Base-by-base conservation (phyloP, 2,329 filamentous ascomycete species). In the Botryotinia calthae region DNA sequence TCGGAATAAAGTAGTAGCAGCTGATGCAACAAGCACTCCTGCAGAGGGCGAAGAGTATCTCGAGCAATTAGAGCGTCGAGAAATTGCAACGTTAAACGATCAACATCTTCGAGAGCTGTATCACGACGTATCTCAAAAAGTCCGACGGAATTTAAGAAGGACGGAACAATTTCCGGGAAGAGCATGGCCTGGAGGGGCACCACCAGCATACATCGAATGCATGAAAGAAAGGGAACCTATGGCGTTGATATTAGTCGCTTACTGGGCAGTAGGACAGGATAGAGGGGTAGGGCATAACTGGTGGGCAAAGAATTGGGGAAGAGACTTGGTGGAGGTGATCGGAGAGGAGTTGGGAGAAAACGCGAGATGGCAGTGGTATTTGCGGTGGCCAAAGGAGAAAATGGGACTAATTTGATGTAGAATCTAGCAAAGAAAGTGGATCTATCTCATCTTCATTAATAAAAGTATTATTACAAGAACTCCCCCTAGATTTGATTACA, bases 291-390 rank as follows among this genome's bases (percentile, higher is more conserved):
- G 70, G 7, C 58, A 67, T 46, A 56, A 72, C 66, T 72, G 70
- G 70, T 72, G 70, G 70, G 70, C 61, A 28, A 72, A 40, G 28
- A 58, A 67, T 34, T 67, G 70, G 70, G 70, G 37, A 5, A 48
- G 62, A 20, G 59, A 58, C 44, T 28, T 72, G 37, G 70, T 72
- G 40, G 62, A 59, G 4, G 28, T 37, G 2, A 67, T 72, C 9
- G 62, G 62, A 4, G 54, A 37, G n/a, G 37, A 59, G 16, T 31
- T 61, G 28, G 66, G 22, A 28, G 48, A 46, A 5, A 16, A 58
- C n/a, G n/a, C 16, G 22, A 56, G n/a, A 67, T 72, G 61, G 61
- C 16, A 34, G 16, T 22, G 42, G 9, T 72, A 72, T 40, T 46
- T 72, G 61, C n/a, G 18, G 6, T 72, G 70, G 70, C 61, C 70